Evolutionary conservation across 2,329 filamentous ascomycete genomes (phyloP).

Genomic region (Ustulina deusta): DNA sequence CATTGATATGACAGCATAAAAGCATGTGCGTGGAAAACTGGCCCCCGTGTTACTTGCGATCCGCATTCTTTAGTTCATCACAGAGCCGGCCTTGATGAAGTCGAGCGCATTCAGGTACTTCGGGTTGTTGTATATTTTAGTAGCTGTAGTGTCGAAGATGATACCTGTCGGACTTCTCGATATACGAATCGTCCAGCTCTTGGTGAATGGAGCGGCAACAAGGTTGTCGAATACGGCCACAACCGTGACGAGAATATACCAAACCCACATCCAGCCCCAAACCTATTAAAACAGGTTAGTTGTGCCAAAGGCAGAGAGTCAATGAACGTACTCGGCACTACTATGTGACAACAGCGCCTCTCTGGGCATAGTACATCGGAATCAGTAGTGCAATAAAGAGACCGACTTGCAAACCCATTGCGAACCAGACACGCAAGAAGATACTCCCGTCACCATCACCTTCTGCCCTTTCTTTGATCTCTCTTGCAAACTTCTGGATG

Average conservation of each 20-base stretch:
- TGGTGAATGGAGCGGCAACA: constrained; percentile 15
- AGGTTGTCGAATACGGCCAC: constrained; percentile 21
- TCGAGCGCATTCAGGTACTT: background rate
- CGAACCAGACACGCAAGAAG: no score
- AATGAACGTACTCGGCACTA: constrained; percentile 16
- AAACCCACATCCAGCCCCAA: constrained; percentile 25
- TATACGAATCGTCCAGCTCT: constrained; percentile 17
- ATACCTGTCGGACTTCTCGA: constrained; percentile 1
- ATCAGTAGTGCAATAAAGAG: no score
- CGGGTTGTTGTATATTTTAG: background rate
- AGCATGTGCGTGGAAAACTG: background rate
- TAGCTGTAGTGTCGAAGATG: background rate
- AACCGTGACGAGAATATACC: constrained; percentile 12
- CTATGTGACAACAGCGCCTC: constrained; percentile 10
- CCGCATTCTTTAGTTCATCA: background rate
- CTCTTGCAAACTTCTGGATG: no score
- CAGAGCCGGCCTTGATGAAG: background rate
- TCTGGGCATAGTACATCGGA: no score
- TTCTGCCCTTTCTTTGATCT: no score
- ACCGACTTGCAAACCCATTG: no score
- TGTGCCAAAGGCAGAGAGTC: no score
- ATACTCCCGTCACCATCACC: no score
- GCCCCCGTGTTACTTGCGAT: background rate
- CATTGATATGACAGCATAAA: background rate
- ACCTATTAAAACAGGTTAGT: background rate